phyloP scores from a whole-genome alignment of 1,284 basidiomycete species.

The Tilletia walkeri region DNA sequence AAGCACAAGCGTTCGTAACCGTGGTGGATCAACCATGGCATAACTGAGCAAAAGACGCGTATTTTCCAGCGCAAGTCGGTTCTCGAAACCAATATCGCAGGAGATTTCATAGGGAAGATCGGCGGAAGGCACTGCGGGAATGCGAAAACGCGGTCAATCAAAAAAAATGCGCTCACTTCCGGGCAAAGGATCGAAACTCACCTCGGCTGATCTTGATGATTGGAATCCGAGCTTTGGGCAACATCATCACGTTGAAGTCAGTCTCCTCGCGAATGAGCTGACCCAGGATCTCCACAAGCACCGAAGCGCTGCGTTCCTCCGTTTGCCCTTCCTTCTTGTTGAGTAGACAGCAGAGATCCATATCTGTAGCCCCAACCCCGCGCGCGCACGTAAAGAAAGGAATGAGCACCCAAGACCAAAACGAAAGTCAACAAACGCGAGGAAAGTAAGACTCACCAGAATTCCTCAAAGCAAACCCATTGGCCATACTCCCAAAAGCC shows the following conservation, averaged over 20 bases:
- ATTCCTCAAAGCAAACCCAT: slow-evolving; percentile 88
- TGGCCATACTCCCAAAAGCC: slow-evolving; percentile 86
- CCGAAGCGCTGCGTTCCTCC: slow-evolving; percentile 63
- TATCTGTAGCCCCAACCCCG: slow-evolving; percentile 64
- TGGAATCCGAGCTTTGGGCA: slow-evolving; percentile 94
- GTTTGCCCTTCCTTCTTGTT: slow-evolving; percentile 52
- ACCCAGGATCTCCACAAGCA: slow-evolving; percentile 90
- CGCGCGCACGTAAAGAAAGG: slow-evolving; percentile 20
- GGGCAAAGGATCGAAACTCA: slow-evolving; percentile 7
- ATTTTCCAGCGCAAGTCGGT: slow-evolving; percentile 92
- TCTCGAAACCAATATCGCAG: slow-evolving; percentile 98
- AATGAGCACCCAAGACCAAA: neutral
- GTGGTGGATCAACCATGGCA: slow-evolving; percentile 90
- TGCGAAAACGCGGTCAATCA: neutral
- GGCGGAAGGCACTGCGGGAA: slow-evolving; percentile 67
- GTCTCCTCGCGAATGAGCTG: slow-evolving; percentile 92
- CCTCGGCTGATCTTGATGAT: slow-evolving; percentile 92
- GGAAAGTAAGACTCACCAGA: slow-evolving; percentile 66
- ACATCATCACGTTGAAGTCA: slow-evolving; percentile 92
- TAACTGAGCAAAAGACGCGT: slow-evolving; percentile 94
- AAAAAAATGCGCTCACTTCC: neutral
- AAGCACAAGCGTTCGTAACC: slow-evolving; percentile 88
- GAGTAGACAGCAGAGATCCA: slow-evolving; percentile 96
- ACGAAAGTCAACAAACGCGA: slow-evolving; percentile 19
- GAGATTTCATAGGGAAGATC: slow-evolving; percentile 71